Evolutionary conservation across 352 stramenopile species (phyloP).

Genomic region (Globisporangium recalcitrans): DNA sequence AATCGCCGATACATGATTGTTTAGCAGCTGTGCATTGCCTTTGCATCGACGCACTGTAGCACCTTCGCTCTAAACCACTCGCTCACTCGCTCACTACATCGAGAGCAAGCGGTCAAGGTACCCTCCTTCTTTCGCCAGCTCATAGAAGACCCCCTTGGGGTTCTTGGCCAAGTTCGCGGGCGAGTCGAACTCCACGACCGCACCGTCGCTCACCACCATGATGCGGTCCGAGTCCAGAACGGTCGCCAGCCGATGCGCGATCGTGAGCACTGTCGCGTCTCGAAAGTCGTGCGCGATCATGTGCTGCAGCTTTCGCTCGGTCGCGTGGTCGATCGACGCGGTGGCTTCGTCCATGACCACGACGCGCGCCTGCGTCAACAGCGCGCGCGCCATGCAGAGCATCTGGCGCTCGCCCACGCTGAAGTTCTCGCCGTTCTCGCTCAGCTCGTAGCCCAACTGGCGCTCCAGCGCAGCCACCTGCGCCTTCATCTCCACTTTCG

Average conservation of each 20-base stretch:
- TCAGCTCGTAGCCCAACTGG: slow-evolving; percentile 57
- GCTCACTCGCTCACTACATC: no score
- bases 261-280: slow-evolving; percentile 87
- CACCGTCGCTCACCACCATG: neutral
- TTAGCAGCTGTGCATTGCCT: no score
- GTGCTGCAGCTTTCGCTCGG: neutral
- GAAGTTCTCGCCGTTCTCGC: slow-evolving; percentile 91
- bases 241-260: slow-evolving; percentile 93
- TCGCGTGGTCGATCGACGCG: slow-evolving; percentile 13
- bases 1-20: no score
- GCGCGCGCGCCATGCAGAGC: slow-evolving; percentile 92
- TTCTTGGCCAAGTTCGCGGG: neutral
- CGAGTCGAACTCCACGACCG: neutral
- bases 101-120: slow-evolving; percentile 1
- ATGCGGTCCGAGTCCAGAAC: slow-evolving; percentile 76
- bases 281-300: neutral
- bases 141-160: neutral
- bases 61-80: no score
- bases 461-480: slow-evolving; percentile 56
- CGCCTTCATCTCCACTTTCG: slow-evolving; percentile 18
- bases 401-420: slow-evolving; percentile 93
- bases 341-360: slow-evolving; percentile 88
- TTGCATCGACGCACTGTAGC: no score
- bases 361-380: slow-evolving; percentile 84
- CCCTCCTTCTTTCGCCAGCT: slow-evolving; percentile 15